These are phyloP conservation scores for Nicotiana benthamiana DNA, from an alignment of 257 asterid species.

Conservation along the genomic window DNA sequence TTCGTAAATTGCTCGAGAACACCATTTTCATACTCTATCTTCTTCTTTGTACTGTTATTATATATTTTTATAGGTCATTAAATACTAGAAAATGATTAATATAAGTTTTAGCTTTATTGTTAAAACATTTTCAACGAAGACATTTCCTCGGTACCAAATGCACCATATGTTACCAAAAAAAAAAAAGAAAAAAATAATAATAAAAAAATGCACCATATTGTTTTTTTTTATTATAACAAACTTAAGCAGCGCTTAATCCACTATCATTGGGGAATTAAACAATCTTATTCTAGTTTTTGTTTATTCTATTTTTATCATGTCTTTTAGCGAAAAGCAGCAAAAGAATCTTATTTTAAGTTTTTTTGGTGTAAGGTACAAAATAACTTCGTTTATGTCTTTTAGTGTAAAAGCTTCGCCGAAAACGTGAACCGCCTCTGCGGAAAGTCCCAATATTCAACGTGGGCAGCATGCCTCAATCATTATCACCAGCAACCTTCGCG, in stretches of 20 bases:
- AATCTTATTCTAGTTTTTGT: not conserved
- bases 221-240: too few relatives aligned
- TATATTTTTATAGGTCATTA: too few relatives aligned
- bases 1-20: too few relatives aligned
- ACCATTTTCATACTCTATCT: too few relatives aligned
- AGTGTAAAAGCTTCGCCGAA: not conserved
- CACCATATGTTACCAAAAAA: too few relatives aligned
- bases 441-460: not conserved
- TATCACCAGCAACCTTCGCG: not conserved
- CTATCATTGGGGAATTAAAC: not conserved
- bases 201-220: too few relatives aligned
- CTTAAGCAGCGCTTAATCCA: not conserved
- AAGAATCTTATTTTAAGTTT: not conserved
- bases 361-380: not conserved
- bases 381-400: not conserved
- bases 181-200: too few relatives aligned
- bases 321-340: not conserved
- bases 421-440: conserved; percentile 4
- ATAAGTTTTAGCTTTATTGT: too few relatives aligned
- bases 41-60: too few relatives aligned
- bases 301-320: not conserved
- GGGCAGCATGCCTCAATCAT: not conserved
- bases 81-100: too few relatives aligned
- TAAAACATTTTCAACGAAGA: too few relatives aligned
- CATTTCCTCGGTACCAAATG: too few relatives aligned